phyloP scores from a whole-genome alignment of 148 eudicot genomes.

The Rhododendron griersonianum region DNA sequence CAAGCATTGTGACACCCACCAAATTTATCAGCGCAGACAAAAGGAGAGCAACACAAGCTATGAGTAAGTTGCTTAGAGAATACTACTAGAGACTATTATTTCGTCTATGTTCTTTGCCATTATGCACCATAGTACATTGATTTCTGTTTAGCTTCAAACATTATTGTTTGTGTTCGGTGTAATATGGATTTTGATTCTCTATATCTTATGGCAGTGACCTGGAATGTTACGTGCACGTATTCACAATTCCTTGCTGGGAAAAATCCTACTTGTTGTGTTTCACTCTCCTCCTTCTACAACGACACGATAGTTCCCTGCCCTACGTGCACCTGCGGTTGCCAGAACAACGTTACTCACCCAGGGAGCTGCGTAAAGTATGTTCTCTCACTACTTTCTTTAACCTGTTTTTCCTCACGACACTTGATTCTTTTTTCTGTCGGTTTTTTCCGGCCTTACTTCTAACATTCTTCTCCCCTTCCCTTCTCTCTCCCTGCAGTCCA shows the following conservation, averaged over 20 bases:
- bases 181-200: not conserved
- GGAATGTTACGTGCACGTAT: conserved; percentile 54
- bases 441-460: not conserved
- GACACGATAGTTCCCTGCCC: conserved; percentile 46
- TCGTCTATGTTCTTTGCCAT: not conserved
- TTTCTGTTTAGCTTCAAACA: not conserved
- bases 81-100: not conserved
- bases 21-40: conserved; percentile 33
- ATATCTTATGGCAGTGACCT: conserved; percentile 28
- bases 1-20: conserved; percentile 38
- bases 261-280: conserved; percentile 52
- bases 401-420: not conserved
- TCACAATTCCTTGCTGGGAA: conserved; percentile 44
- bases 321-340: conserved; percentile 51
- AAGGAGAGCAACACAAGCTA: conserved; percentile 59
- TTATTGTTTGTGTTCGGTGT: not conserved
- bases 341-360: conserved; percentile 28
- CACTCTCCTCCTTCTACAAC: conserved; percentile 51
- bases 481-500: conserved; percentile 13
- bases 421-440: not conserved
- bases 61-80: conserved; percentile 40
- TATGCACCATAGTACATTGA: not conserved
- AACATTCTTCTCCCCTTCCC: not conserved
- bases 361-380: conserved; percentile 52
- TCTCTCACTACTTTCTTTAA: not conserved